Percentiles rank a stretch among this genome's conserved stretches.
Evolutionary conservation across 179 eudicot species (phyloP).

Genomic region (Corrigiola litoralis): DNA sequence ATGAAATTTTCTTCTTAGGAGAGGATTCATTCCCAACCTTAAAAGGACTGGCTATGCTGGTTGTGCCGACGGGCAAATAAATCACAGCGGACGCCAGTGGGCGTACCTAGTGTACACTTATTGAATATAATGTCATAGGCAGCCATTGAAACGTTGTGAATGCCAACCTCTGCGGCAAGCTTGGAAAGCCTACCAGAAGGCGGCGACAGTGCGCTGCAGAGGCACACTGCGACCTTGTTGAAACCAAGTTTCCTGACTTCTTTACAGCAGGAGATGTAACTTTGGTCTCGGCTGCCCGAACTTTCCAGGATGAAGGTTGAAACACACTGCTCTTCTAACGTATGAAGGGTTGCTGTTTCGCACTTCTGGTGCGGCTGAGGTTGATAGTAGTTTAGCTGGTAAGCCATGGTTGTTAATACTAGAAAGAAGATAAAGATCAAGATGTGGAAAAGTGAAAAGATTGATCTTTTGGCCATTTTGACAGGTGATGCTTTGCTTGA

Average conservation of each 20-base stretch:
- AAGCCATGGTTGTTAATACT: background rate
- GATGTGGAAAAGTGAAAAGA: background rate
- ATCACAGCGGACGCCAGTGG: background rate
- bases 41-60: background rate
- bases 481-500: no score
- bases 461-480: background rate
- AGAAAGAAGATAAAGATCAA: background rate
- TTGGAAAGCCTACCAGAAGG: background rate
- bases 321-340: background rate
- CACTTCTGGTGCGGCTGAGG: background rate
- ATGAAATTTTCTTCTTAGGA: no score
- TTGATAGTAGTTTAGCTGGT: background rate
- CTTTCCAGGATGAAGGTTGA: background rate
- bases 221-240: background rate
- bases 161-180: background rate
- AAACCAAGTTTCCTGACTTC: background rate
- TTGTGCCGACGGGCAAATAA: background rate
- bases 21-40: no score
- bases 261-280: background rate
- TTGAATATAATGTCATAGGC: background rate
- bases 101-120: background rate
- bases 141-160: background rate
- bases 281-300: background rate
- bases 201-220: background rate
- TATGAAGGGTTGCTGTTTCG: background rate